A percentile compares a stretch with the other conserved stretches of the same genome.
Conservation (phyloP, 2,329 filamentous ascomycete genomes). For the Fusarium burgessii region DNA sequence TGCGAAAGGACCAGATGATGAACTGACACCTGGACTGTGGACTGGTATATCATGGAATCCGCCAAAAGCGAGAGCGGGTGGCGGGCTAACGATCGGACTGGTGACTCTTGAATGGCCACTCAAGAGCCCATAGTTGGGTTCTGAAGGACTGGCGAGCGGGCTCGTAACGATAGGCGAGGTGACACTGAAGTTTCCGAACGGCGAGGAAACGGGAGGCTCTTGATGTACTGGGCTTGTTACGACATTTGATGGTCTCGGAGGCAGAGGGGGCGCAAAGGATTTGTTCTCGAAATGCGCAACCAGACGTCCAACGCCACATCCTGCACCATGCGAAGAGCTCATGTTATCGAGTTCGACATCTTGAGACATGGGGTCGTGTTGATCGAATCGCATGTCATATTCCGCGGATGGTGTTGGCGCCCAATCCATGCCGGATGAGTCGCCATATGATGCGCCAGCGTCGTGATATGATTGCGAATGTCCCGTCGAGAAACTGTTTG, state of each 20-base stretch:
- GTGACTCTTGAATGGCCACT: constrained; percentile 47
- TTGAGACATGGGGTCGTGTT: constrained; percentile 37
- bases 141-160: constrained; percentile 49
- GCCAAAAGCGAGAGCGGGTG: constrained; percentile 48
- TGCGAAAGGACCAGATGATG: constrained; percentile 49
- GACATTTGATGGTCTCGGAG: constrained; percentile 50
- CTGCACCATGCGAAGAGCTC: constrained; percentile 40
- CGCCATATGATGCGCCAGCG: constrained; percentile 44
- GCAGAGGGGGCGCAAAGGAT: constrained; percentile 52
- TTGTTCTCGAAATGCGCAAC: constrained; percentile 58
- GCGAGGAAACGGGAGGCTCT: constrained; percentile 46
- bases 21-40: constrained; percentile 45
- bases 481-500: constrained; percentile 40
- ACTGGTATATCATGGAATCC: constrained; percentile 50
- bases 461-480: constrained; percentile 45
- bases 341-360: constrained; percentile 49
- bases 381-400: constrained; percentile 47
- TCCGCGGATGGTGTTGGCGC: constrained; percentile 47
- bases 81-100: constrained; percentile 51
- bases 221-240: constrained; percentile 45
- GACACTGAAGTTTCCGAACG: constrained; percentile 50
- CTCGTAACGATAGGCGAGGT: constrained; percentile 49
- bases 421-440: constrained; percentile 55
- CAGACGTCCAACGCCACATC: constrained; percentile 53
- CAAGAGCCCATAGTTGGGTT: constrained; percentile 51